Conservation (phyloP, 257 asterid genomes). For the Solanum bukasovii region DNA sequence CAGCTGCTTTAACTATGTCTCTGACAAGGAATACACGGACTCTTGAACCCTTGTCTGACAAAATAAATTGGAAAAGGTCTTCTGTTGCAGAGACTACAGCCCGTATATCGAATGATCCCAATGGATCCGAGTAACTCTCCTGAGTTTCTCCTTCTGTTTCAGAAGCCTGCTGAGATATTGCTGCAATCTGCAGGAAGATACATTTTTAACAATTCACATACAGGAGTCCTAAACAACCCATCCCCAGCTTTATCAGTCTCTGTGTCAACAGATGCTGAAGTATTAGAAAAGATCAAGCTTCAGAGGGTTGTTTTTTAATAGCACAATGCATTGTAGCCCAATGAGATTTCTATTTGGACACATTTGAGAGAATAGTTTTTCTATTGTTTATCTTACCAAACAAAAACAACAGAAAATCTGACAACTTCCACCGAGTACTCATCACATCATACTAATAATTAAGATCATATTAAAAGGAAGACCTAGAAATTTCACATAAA, state of each 20-base stretch:
- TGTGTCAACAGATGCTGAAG: background rate
- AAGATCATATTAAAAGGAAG: background rate
- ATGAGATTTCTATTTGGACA: background rate
- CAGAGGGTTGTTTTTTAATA: background rate
- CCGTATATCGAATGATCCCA: constrained; percentile 61
- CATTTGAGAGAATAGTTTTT: background rate
- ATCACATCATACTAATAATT: background rate
- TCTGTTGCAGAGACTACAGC: constrained; percentile 90
- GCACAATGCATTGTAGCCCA: background rate
- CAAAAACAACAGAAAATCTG: background rate
- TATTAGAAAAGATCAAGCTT: background rate
- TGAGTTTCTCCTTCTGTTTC: constrained; percentile 27
- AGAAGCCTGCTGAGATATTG: constrained; percentile 71
- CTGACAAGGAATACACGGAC: constrained; percentile 73
- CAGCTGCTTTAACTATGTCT: constrained; percentile 64
- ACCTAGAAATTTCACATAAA: background rate
- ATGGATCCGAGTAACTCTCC: constrained; percentile 25
- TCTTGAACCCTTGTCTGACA: constrained; percentile 74
- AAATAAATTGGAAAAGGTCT: constrained; percentile 72
- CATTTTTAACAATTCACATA: background rate
- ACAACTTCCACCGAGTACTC: background rate
- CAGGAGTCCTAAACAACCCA: background rate
- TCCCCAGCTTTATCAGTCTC: background rate
- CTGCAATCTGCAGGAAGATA: constrained; percentile 49
- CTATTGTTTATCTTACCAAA: background rate